Evolutionary conservation across 2,329 filamentous ascomycete species (phyloP).

Genomic region (Botrytis fabae): DNA sequence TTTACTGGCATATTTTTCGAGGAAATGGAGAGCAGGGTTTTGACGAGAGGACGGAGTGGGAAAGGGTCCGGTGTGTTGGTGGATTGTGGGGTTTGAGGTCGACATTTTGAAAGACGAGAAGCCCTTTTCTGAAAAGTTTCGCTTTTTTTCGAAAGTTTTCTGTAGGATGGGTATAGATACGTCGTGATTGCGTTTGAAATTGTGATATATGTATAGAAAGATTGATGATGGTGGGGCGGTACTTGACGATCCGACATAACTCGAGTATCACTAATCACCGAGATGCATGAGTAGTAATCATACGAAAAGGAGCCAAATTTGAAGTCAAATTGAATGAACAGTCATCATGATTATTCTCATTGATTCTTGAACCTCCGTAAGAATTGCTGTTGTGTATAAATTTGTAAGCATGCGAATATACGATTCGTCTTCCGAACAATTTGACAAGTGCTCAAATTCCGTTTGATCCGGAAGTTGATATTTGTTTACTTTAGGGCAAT

Average conservation of each 20-base stretch:
- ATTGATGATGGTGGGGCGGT: not conserved
- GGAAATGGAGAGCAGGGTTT: slow-evolving; percentile 9
- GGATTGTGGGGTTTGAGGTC: not conserved
- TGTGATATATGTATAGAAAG: not conserved
- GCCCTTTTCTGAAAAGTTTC: not conserved
- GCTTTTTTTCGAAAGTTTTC: no score
- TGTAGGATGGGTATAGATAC: no score
- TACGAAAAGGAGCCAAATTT: not conserved
- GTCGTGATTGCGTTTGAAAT: not conserved
- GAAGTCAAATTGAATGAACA: not conserved
- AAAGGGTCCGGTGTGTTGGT: not conserved
- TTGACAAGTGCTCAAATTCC: no score
- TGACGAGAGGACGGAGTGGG: not conserved
- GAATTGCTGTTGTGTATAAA: not conserved
- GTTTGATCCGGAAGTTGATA: no score
- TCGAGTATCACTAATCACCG: not conserved
- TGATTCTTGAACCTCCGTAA: not conserved
- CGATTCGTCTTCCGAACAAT: not conserved
- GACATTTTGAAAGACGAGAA: not conserved
- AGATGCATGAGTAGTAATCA: not conserved
- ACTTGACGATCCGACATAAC: not conserved
- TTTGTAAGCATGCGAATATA: not conserved
- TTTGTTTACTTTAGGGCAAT: no score
- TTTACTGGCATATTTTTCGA: slow-evolving; percentile 8
- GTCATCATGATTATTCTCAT: not conserved